Evolutionary conservation across 306 rosid species (phyloP), one percentile per base, ranked within the genome.

Genomic region (Bauhinia variegata): DNA sequence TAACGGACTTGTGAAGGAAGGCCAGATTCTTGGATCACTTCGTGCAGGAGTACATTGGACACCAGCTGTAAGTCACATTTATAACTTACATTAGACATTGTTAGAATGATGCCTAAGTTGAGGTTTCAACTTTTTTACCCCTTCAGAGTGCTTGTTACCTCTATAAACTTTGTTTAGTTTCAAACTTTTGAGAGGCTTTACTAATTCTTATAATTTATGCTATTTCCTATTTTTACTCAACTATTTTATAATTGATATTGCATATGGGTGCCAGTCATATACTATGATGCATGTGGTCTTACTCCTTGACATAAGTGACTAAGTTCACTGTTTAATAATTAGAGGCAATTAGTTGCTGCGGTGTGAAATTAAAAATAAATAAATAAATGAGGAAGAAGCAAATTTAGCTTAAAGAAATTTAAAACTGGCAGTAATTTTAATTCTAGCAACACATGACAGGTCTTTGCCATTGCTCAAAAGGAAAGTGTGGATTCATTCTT

Each of bases 31-130:
- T 34, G 99, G 99, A 48, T 88, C 92, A 42, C 82, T 95, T 71
- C 99, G 97, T 16, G 92, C 97, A 8, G 99, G 99, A 78, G 88
- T 90, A 54, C 92, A 90, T 72, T 95, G 99, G 99, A 95, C 97
- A 11, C 99, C 99, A 2, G 86, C 88, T 79, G 99, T 95, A 84
- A 72, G 95, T 82, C 49, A 52, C 80, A 68, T 75, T 55, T 75
- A 60, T 60, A 14, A 47, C 46, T 54, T 65, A 23, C 44, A 10
- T 60, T 68, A 17, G 30, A 17, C 63, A 63, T 47, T 61, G 30
- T 51, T 65, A 38, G 55, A 36, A 36, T 38, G 44, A 47, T 65
- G 10, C 30, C 13, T 54, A 48, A 36, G 32, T 75, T 56, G 11
- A 48, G 58, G 46, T 76, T 76, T 50, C 68, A 32, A 68, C 2